phyloP scores from a whole-genome alignment of 2,329 filamentous ascomycete species.

The Aspergillus alliaceus region DNA sequence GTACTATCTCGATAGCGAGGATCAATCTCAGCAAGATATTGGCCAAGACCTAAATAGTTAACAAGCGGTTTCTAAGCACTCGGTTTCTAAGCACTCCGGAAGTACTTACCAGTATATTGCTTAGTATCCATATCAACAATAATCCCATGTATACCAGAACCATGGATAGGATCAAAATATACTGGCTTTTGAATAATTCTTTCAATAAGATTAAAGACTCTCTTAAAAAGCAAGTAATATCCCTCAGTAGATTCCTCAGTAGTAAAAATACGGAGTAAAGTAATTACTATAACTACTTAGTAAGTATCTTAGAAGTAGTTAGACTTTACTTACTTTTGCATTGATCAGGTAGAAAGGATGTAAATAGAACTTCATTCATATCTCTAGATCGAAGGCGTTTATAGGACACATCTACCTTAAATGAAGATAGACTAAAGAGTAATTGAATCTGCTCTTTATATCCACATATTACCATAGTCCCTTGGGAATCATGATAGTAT shows the following conservation, averaged over 20 bases:
- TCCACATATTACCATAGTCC: conserved; percentile 7
- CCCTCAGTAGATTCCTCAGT: too few species aligned
- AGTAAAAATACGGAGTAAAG: conserved; percentile 9
- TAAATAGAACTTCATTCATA: conserved; percentile 12
- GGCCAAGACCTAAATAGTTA: conserved; percentile 5
- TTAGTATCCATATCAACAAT: too few species aligned
- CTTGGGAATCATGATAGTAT: neutral
- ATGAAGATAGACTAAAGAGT: neutral
- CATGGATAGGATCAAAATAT: conserved; percentile 3
- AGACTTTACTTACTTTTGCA: conserved; percentile 4
- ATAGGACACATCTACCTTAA: conserved; percentile 10
- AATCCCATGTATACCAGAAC: conserved; percentile 2
- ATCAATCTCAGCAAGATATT: conserved; percentile 11
- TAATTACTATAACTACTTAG: conserved; percentile 9
- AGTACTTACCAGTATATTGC: conserved; percentile 6
- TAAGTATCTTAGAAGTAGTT: neutral
- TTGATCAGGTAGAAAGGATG: conserved; percentile 3
- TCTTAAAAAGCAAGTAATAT: conserved; percentile 9
- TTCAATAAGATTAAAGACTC: conserved; percentile 2
- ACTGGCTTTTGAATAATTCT: neutral
- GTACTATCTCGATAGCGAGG: neutral
- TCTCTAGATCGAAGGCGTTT: conserved; percentile 6
- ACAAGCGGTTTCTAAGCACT: neutral
- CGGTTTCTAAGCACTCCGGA: too few species aligned
- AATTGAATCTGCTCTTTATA: conserved; percentile 8